A percentile compares a stretch with the other conserved stretches of the same genome.
These are phyloP conservation scores for Boletales sp. DNA, from an alignment of 768 basidiomycete species.

Conservation along the genomic window DNA sequence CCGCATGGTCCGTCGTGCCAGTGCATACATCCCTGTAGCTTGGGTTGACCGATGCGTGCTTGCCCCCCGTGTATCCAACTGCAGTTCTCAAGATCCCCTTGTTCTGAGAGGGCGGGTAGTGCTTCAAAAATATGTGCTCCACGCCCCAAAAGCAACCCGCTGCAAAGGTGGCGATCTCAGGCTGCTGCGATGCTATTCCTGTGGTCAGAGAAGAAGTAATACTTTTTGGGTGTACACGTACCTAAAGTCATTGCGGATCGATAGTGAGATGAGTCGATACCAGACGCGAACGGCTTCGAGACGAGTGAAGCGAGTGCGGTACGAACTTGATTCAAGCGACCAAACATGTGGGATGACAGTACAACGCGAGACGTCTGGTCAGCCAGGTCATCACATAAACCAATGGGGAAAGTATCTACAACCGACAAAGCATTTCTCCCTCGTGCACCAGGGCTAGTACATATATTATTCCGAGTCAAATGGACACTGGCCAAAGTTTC, in stretches of 20 bases:
- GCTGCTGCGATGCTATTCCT: slow-evolving; percentile 41
- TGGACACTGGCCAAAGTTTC: no score
- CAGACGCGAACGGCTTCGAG: slow-evolving; percentile 13
- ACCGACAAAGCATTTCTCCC: no score
- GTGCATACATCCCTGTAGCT: slow-evolving; percentile 73
- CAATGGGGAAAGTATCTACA: no score
- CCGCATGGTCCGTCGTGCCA: slow-evolving; percentile 84
- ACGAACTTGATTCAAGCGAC: slow-evolving; percentile 20
- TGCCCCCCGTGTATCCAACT: slow-evolving; percentile 82
- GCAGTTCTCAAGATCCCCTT: slow-evolving; percentile 72
- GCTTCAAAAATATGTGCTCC: slow-evolving; percentile 80
- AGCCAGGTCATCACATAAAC: no score
- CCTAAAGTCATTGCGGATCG: slow-evolving; percentile 39
- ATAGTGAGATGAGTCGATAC: slow-evolving; percentile 37
- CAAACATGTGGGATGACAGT: slow-evolving; percentile 18
- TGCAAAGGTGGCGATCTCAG: slow-evolving; percentile 46
- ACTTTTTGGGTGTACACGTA: background rate
- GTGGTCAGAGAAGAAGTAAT: slow-evolving; percentile 1
- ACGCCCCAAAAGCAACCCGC: slow-evolving; percentile 83
- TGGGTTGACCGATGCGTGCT: slow-evolving; percentile 50
- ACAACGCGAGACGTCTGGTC: no score
- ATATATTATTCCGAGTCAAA: no score
- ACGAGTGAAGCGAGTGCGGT: slow-evolving; percentile 20
- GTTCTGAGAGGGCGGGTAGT: slow-evolving; percentile 65
- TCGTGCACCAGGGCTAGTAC: no score